phyloP scores from a whole-genome alignment of 768 basidiomycete species.

The Boletus bicolor region DNA sequence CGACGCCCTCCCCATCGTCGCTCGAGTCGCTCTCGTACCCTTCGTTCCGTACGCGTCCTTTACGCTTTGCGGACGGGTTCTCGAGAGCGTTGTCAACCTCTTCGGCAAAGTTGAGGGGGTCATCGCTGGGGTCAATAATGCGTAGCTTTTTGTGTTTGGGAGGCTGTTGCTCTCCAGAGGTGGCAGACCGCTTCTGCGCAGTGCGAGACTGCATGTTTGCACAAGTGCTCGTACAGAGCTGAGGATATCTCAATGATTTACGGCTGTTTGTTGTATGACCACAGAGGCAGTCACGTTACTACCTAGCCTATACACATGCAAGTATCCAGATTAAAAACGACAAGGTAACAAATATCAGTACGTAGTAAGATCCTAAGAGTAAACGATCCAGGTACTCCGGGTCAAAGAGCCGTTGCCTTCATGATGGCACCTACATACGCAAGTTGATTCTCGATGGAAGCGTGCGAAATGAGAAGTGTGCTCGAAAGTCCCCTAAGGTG shows the following conservation, averaged over 20 bases:
- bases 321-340: neutral
- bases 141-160: constrained; percentile 64
- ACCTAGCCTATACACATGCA: neutral
- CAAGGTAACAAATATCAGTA: neutral
- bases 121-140: constrained; percentile 72
- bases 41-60: constrained; percentile 76
- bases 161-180: constrained; percentile 32
- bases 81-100: constrained; percentile 76
- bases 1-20: constrained; percentile 94
- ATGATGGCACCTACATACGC: constrained; percentile 56
- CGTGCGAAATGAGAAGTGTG: constrained; percentile 51
- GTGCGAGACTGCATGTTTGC: constrained; percentile 36
- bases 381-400: neutral
- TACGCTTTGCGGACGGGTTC: constrained; percentile 55
- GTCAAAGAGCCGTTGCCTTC: constrained; percentile 21
- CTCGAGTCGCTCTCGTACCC: constrained; percentile 94
- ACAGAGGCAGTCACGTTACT: neutral
- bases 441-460: constrained; percentile 57
- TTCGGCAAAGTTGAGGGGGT: constrained; percentile 72
- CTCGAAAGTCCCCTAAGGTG: constrained; percentile 42
- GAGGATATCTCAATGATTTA: constrained; percentile 14
- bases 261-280: constrained; percentile 16
- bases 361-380: neutral
- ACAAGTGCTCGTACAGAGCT: neutral
- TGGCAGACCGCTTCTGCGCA: constrained; percentile 43